Conservation (phyloP, 2,329 filamentous ascomycete genomes). For the Fusarium abutilonis region DNA sequence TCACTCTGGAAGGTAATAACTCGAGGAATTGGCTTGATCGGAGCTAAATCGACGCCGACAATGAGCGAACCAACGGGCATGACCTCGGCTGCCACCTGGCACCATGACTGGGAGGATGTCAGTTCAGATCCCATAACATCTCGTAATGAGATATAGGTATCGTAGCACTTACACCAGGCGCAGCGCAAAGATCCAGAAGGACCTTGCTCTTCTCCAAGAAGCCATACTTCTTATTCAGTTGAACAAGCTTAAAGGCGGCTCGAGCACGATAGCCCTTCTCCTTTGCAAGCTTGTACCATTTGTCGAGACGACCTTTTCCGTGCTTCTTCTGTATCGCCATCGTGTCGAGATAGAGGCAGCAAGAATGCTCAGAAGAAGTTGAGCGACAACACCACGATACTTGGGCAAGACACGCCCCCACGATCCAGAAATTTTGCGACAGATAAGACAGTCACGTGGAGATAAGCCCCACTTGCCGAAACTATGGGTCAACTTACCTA, state of each 20-base stretch:
- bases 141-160: not conserved
- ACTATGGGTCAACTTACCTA: conserved; percentile 28
- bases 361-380: not conserved
- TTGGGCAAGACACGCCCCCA: conserved; percentile 21
- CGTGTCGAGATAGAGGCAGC: conserved; percentile 22
- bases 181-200: conserved; percentile 95
- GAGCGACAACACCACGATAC: conserved; percentile 19
- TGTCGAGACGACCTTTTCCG: conserved; percentile 97
- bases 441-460: conserved; percentile 50
- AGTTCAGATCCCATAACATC: conserved; percentile 27
- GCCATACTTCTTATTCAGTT: conserved; percentile 98
- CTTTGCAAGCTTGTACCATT: conserved; percentile 98
- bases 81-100: conserved; percentile 92
- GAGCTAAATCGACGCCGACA: conserved; percentile 90
- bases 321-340: conserved; percentile 99
- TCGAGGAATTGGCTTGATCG: conserved; percentile 94
- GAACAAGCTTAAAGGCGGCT: conserved; percentile 97
- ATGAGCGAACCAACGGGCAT: conserved; percentile 94
- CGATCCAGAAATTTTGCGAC: conserved; percentile 52
- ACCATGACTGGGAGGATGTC: conserved; percentile 75
- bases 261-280: conserved; percentile 97
- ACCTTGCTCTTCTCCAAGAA: conserved; percentile 98
- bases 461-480: conserved; percentile 39
- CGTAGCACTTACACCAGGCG: conserved; percentile 76
- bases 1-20: conserved; percentile 97